Evolutionary conservation across 1,284 basidiomycete species (phyloP), one percentile per base, ranked within the genome.

Genomic region (Ceratobasidium sp.): DNA sequence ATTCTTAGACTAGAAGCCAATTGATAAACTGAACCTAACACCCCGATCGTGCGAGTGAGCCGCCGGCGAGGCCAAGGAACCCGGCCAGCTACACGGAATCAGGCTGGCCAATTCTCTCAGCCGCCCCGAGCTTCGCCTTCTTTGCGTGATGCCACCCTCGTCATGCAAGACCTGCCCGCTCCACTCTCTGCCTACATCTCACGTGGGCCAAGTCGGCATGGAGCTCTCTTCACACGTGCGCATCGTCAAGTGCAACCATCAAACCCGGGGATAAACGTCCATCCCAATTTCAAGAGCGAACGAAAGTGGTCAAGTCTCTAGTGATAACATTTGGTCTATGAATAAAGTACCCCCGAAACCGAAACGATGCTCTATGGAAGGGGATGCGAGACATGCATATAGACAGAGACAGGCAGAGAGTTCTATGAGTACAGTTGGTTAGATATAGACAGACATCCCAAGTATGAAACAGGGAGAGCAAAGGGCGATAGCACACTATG

Each of bases 341-440:
- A 41, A 39, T 39, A 61, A 61, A 41, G 31, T 39, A 41, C 58
- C 19, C 58, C 58, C 58, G 34, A 61, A 39, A 61, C 58, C 58
- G 58, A 61, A 48, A 48, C 22, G 11, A 48, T 39, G 39, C 58
- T 61, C 58, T 61, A 61, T 61, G 58, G 56, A 39, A 59, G 31
- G 56, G 29, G 39, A 24, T 48, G 46, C 16, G 22, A 61, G 58
- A 19, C 1, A 34, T 39, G 58, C 58, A 41, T 61, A 41, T 19
- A 61, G 58, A 41, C 34, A 41, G 19, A 37, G 19, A 53, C 22
- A 24, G 22, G 3, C 13, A n/a, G 37, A 61, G 31, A 37, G 27
- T 58, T 61, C 39, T 39, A 61, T 61, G 58, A 61, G 58, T 61
- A 61, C 58, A 61, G 58, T 61, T 61, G 58, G 31, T 22, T 41